Base-by-base conservation (phyloP, 140 eudicot species). In the Cichorium intybus region DNA sequence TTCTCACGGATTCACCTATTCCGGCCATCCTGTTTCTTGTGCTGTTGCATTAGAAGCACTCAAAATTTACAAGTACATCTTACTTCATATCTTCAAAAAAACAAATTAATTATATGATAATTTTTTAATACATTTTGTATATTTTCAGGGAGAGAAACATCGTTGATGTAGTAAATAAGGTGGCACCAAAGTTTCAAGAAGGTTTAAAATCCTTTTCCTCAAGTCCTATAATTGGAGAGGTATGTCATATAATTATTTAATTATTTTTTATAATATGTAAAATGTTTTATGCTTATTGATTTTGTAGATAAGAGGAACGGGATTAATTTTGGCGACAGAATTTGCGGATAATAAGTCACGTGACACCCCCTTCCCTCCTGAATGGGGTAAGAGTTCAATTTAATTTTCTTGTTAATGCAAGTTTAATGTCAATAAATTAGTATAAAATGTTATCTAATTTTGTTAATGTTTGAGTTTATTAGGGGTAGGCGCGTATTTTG, bases 211-310 rank as follows among this genome's bases (percentile, higher is more conserved):
- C 93, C 61, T 92, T 73, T 76, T 84, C 96, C 1, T 76, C 71
- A 50, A 88, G 99, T 76, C 93, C 99, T 41, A 88, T 92, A 18
- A 77, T 92, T 16, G 99, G 99, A 23, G 99, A 92, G 96, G 99
- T 87, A 82, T 24, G 31, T 57, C 15, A 24, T 43, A 16, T 55
- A 45, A 26, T 22, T 9, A 26, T 54, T 43, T 43, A 24, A 18
- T 66, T 3, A 24, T 20, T 20, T 10, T 69, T 20, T 39, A 9
- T 18, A 45, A 24, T 7, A 16, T 28, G 24, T 11, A 12, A 9
- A 75, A 14, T 69, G 5, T 54, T 24, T 23, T 0, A 53, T 75
- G 9, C 26, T 64, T 17, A 2, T 60, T 12, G 46, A 8, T 7
- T 47, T 26, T 80, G 75, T 81, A 92, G 99, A 92, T 92, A 31